Evolutionary conservation across 441 rosid genomes (phyloP), one percentile per base, ranked within the genome.

Genomic region (Daphne laureola): DNA sequence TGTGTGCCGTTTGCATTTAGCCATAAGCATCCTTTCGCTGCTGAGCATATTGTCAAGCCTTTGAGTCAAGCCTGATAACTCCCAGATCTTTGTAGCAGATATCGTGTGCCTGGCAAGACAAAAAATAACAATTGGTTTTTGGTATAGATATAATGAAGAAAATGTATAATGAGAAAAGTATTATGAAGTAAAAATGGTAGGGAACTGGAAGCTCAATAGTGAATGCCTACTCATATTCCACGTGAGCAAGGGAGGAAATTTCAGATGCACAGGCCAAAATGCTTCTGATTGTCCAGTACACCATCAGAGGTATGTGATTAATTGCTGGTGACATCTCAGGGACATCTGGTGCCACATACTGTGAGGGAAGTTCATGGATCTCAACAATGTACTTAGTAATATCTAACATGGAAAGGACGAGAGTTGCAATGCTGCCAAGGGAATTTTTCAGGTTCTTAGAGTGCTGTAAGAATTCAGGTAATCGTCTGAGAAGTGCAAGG

Each of bases 201-300:
- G 49, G 5, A 38, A 14, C 7, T 31, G n/a, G 14, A 41, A 15
- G 16, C 36, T 17, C 53, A 17, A 17, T 8, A 45, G 11, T 12
- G 12, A 51, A 54, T 43, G 55, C 72, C 7, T 72, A 89, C 97
- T 86, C 82, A n/a, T 76, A 77, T 12, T 86, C 84, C 70, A 76
- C 71, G 60, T 84, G 73, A 54, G 86, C 73, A 50, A 86, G 73
- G 65, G 82, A 71, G 14, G 67, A 52, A 40, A 91, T 71, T 67
- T 83, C 95, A 26, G 83, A 62, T 21, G 88, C 73, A 61, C 95
- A 86, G 58, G 83, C 86, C 58, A 86, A 70, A 8, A 81, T 69
- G 60, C 83, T 75, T 67, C 95, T 74, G 63, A 86, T 78, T 42
- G 93, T 83, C 96, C 90, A 88, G 58, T 86, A 86, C 50, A 83